Evolutionary conservation across 1,139 yeast species (phyloP), one percentile per base, ranked within the genome.

Genomic region (Kazachstania sp.): DNA sequence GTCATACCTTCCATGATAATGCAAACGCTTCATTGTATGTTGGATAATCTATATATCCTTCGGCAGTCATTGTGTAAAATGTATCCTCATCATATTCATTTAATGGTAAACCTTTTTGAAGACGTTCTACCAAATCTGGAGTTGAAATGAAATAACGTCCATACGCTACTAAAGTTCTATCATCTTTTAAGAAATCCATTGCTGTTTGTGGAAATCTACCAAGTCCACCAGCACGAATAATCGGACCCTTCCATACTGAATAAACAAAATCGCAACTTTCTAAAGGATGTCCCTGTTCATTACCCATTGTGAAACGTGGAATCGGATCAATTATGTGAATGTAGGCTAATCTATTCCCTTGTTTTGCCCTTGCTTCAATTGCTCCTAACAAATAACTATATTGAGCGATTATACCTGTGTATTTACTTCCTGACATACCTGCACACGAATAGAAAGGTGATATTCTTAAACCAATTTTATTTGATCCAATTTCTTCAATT

Each of bases 371-470:
- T 34, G 40, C 39, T 37, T 46, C 49, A 38, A 69, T 47, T 52
- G 69, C 67, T 46, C 63, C 61, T 28, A 66, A 42, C 5, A 71
- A 53, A 54, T 71, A 69, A 12, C 70, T 60, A 48, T 54, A 70
- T 46, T 53, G 71, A 50, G 66, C 68, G 49, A 58, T 41, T 15
- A 57, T 50, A 13, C 41, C 41, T 37, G 66, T 61, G 23, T 64
- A 58, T 11, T 51, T 41, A 59, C 66, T 54, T 50, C 66, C 66
- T 36, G 77, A 75, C 63, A 62, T 60, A 35, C 54, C 50, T 47
- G 64, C 64, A 44, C 60, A 64, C n/a, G 68, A 51, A 67, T 69
- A 62, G 60, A 71, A 54, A 35, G 90, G 90, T 5, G 86, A 78
- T 7, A 83, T 54, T 62, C 44, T 41, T 19, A 45, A 29, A 38